Evolutionary conservation across 1,139 yeast genomes (phyloP).

Genomic region (Hanseniaspora sp.): DNA sequence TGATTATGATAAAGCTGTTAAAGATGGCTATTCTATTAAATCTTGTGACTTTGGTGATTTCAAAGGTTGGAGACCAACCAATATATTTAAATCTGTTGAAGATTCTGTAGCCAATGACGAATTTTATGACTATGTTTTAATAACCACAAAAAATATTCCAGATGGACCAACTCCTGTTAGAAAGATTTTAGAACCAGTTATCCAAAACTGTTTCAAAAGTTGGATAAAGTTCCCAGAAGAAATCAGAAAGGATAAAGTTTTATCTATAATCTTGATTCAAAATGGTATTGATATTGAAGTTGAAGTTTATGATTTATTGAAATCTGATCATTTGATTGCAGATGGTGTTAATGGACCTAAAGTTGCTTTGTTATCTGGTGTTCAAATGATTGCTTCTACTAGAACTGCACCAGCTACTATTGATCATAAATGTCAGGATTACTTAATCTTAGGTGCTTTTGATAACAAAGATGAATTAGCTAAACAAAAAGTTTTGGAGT

Average conservation of each 20-base stretch:
- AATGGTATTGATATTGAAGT: constrained; percentile 44
- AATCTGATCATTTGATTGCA: constrained; percentile 27
- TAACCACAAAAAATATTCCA: constrained; percentile 47
- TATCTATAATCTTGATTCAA: constrained; percentile 38
- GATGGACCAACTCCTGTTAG: constrained; percentile 37
- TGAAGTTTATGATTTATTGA: constrained; percentile 36
- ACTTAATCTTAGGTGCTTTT: constrained; percentile 38
- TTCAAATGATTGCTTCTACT: constrained; percentile 37
- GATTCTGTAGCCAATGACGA: constrained; percentile 34
- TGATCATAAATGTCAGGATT: constrained; percentile 32
- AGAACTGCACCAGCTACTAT: constrained; percentile 26
- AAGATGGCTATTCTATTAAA: constrained; percentile 39
- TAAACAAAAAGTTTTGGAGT: constrained; percentile 32
- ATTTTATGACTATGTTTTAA: constrained; percentile 40
- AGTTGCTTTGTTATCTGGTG: constrained; percentile 41
- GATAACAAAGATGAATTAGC: constrained; percentile 25
- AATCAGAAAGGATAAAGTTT: constrained; percentile 19
- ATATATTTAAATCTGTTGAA: constrained; percentile 34
- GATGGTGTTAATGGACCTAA: constrained; percentile 24
- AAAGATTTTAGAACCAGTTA: constrained; percentile 40
- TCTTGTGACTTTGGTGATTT: constrained; percentile 44
- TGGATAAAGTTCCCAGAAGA: constrained; percentile 21
- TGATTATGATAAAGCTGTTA: constrained; percentile 34
- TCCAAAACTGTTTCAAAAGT: constrained; percentile 30
- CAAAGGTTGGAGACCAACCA: constrained; percentile 41